Evolutionary conservation across 1,284 basidiomycete species (phyloP).

Genomic region (Singerocomus inundabilis): DNA sequence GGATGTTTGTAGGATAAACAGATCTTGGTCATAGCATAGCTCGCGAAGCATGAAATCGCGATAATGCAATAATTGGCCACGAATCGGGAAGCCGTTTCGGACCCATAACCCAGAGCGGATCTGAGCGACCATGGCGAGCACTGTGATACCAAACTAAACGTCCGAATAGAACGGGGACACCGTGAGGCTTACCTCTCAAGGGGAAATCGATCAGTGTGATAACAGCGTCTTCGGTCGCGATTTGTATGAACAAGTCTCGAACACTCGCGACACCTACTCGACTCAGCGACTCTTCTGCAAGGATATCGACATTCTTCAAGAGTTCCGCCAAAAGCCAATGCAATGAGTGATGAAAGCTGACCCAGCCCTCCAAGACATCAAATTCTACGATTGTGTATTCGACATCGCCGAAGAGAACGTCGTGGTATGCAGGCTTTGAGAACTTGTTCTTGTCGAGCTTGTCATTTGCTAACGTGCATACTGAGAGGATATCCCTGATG

Average conservation of each 20-base stretch:
- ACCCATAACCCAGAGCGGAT: slow-evolving; percentile 97
- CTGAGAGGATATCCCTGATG: slow-evolving; percentile 70
- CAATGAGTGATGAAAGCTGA: slow-evolving; percentile 93
- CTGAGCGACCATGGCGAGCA: slow-evolving; percentile 88
- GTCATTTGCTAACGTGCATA: slow-evolving; percentile 63
- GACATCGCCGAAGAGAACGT: slow-evolving; percentile 62
- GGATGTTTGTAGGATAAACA: slow-evolving; percentile 88
- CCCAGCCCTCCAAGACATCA: slow-evolving; percentile 77
- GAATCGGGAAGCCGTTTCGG: slow-evolving; percentile 93
- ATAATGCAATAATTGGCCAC: slow-evolving; percentile 96
- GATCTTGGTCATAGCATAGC: slow-evolving; percentile 94
- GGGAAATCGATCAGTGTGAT: slow-evolving; percentile 83
- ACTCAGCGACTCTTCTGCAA: slow-evolving; percentile 55
- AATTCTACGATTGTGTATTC: slow-evolving; percentile 68
- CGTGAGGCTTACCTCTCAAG: slow-evolving; percentile 61
- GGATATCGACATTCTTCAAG: slow-evolving; percentile 74
- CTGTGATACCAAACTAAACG: slow-evolving; percentile 40
- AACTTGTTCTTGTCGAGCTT: slow-evolving; percentile 69
- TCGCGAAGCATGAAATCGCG: slow-evolving; percentile 95
- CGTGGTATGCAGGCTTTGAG: slow-evolving; percentile 56
- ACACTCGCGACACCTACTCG: slow-evolving; percentile 53
- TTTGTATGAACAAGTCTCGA: slow-evolving; percentile 58
- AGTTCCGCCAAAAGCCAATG: slow-evolving; percentile 93
- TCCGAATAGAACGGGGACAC: not conserved
- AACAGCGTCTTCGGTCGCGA: slow-evolving; percentile 61